phyloP scores from a whole-genome alignment of 106 monocot species.

The Dendrobium catenatum region DNA sequence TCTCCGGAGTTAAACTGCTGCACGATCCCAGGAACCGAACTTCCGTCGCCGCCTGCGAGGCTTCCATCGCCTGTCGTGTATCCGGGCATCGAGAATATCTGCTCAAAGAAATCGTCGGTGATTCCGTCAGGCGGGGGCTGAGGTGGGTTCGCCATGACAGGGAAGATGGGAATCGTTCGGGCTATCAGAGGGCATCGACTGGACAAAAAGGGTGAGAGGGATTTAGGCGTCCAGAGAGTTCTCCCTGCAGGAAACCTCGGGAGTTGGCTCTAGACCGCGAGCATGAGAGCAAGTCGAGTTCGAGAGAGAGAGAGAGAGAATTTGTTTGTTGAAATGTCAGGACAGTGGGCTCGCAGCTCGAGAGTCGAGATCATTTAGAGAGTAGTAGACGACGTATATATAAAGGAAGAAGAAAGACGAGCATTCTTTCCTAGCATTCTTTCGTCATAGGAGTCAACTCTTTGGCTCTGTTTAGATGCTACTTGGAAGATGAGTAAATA shows the following conservation, averaged over 20 bases:
- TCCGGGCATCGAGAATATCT: constrained; percentile 60
- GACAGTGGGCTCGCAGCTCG: no score
- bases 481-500: no score
- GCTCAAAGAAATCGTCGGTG: constrained; percentile 92
- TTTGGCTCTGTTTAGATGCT: no score
- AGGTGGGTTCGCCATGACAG: constrained; percentile 51
- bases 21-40: constrained; percentile 6
- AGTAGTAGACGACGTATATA: no score
- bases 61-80: neutral
- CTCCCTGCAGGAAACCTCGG: no score
- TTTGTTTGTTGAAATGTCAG: no score
- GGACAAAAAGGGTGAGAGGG: neutral
- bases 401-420: no score
- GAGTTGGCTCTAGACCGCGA: no score
- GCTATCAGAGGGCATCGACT: neutral
- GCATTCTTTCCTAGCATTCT: no score
- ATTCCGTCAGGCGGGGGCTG: constrained; percentile 47
- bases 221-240: neutral
- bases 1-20: constrained; percentile 6
- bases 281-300: neutral
- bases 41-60: constrained; percentile 4
- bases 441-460: no score
- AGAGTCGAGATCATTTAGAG: no score
- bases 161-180: neutral
- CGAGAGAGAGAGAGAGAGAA: neutral